Evolutionary conservation across 2,329 filamentous ascomycete species (phyloP).

Genomic region (Fusarium xylarioides): DNA sequence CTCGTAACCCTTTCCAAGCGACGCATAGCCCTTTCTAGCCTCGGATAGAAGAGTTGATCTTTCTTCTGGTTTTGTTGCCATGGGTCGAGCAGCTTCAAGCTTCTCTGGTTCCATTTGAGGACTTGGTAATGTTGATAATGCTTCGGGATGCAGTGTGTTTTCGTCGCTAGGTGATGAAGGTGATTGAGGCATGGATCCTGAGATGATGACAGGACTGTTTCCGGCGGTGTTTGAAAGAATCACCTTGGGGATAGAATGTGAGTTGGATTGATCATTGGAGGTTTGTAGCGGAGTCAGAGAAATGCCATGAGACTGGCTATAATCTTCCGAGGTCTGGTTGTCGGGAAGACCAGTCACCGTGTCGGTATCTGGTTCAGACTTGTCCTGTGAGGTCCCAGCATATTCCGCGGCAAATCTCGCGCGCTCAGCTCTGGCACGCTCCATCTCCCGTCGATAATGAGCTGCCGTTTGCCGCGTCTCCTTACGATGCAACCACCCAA

Average conservation of each 20-base stretch:
- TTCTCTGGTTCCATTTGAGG: background rate
- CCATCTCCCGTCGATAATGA: slow-evolving; percentile 55
- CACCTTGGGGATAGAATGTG: background rate
- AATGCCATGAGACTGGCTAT: background rate
- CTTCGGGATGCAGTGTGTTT: background rate
- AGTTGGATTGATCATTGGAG: accelerated
- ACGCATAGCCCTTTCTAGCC: slow-evolving; percentile 46
- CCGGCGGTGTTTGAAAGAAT: background rate
- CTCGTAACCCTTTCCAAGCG: slow-evolving; percentile 51
- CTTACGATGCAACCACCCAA: slow-evolving; percentile 70
- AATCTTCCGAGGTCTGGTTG: background rate
- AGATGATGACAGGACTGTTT: slow-evolving; percentile 9
- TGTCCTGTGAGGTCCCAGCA: background rate
- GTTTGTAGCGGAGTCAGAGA: background rate
- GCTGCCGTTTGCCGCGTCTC: slow-evolving; percentile 71
- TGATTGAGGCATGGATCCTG: background rate
- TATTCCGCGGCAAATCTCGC: background rate
- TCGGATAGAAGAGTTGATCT: slow-evolving; percentile 63
- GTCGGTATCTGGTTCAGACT: background rate
- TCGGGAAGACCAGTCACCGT: background rate
- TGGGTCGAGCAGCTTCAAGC: background rate
- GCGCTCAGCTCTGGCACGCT: slow-evolving; percentile 27
- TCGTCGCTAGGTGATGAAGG: background rate
- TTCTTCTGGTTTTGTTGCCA: background rate
- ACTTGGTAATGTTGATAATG: background rate